phyloP scores from a whole-genome alignment of 169 alveolate species.

The Babesia microti region DNA sequence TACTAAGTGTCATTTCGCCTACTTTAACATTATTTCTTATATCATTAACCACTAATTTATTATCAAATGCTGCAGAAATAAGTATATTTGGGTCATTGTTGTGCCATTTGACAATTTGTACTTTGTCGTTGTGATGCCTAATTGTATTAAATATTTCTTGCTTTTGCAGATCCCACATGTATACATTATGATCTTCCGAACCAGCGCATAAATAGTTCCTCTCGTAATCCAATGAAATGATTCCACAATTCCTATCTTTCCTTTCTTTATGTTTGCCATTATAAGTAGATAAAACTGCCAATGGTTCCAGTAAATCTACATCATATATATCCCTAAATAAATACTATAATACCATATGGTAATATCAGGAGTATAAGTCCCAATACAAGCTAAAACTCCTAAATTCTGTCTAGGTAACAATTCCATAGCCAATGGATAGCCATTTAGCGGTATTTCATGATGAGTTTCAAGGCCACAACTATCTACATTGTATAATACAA shows the following conservation, averaged over 20 bases:
- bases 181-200: conserved; percentile 16
- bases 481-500: conserved; percentile 24
- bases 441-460: conserved; percentile 21
- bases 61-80: conserved; percentile 35
- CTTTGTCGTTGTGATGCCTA: conserved; percentile 29
- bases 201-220: conserved; percentile 6
- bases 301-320: conserved; percentile 15
- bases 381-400: conserved; percentile 22
- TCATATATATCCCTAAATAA: conserved; percentile 19
- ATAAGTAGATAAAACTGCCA: too few relatives aligned
- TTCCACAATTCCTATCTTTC: not conserved
- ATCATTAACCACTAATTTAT: conserved; percentile 21
- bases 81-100: conserved; percentile 14
- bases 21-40: conserved; percentile 2
- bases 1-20: conserved; percentile 7
- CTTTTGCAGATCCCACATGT: conserved; percentile 38
- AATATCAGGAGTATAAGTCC: conserved; percentile 30
- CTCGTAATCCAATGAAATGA: not conserved
- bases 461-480: conserved; percentile 40
- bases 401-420: conserved; percentile 10
- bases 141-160: conserved; percentile 9
- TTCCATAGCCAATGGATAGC: conserved; percentile 25
- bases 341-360: conserved; percentile 23
- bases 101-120: conserved; percentile 35
- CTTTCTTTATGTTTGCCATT: too few relatives aligned